phyloP scores from a whole-genome alignment of 1,284 basidiomycete species.

The Ustilago vetiveriae region DNA sequence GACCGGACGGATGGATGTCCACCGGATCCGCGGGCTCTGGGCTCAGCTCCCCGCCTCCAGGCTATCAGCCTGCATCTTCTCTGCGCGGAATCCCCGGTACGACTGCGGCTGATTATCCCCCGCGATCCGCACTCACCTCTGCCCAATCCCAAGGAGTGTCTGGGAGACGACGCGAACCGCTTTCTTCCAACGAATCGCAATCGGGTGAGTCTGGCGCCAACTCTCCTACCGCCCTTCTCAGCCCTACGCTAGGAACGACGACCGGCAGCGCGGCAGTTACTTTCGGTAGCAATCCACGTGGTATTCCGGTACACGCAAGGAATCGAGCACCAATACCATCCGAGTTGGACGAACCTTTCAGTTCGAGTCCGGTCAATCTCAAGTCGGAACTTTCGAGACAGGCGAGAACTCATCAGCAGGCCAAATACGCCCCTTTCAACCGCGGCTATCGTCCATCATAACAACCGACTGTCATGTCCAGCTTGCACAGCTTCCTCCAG shows the following conservation, averaged over 20 bases:
- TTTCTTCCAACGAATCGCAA: slow-evolving; percentile 33
- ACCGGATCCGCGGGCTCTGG: slow-evolving; percentile 14
- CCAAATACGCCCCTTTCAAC: neutral
- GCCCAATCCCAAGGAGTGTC: neutral
- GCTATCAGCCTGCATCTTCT: slow-evolving; percentile 1
- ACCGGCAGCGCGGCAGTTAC: neutral
- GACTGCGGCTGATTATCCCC: neutral
- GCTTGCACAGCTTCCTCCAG: too few species aligned
- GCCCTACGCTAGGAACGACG: slow-evolving; percentile 8
- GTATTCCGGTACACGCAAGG: neutral
- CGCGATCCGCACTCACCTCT: neutral
- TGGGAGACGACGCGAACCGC: slow-evolving; percentile 9
- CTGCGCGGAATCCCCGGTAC: slow-evolving; percentile 23
- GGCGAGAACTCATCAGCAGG: slow-evolving; percentile 24
- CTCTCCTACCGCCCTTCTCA: slow-evolving; percentile 32
- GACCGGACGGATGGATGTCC: slow-evolving; percentile 40
- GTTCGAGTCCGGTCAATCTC: slow-evolving; percentile 26
- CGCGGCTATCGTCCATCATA: neutral
- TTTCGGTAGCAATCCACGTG: neutral
- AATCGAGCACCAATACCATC: slow-evolving; percentile 1
- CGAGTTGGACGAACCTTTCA: slow-evolving; percentile 38
- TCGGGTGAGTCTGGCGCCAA: slow-evolving; percentile 25
- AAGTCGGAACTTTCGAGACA: slow-evolving; percentile 24
- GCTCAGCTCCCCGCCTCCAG: slow-evolving; percentile 17
- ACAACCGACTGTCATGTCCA: too few species aligned